phyloP scores from a whole-genome alignment of 306 rosid species.

The Gleditsia sinensis region DNA sequence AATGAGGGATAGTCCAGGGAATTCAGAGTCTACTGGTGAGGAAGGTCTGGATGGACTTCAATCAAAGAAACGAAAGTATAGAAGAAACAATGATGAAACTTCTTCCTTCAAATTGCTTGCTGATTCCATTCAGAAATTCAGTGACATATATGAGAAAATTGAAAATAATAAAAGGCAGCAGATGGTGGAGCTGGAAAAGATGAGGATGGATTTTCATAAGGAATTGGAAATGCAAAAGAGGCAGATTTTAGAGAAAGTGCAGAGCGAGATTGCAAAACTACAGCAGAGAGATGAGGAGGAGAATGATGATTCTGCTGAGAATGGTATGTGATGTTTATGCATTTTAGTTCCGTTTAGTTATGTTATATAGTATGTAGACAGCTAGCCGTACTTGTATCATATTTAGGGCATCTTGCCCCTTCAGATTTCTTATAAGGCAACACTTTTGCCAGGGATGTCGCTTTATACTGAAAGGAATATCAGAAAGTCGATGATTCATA shows the following conservation, averaged over 20 bases:
- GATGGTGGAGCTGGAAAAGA: conserved; percentile 80
- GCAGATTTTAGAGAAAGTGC: conserved; percentile 73
- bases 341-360: conserved; percentile 36
- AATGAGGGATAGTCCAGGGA: conserved; percentile 77
- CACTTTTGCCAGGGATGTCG: conserved; percentile 42
- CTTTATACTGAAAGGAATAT: conserved; percentile 32
- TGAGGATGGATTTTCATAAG: conserved; percentile 80
- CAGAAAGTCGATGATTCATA: conserved; percentile 22
- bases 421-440: conserved; percentile 37
- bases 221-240: conserved; percentile 79
- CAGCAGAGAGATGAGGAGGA: conserved; percentile 60
- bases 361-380: conserved; percentile 39
- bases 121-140: conserved; percentile 68
- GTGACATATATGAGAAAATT: conserved; percentile 77
- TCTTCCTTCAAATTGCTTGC: conserved; percentile 78
- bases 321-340: conserved; percentile 46
- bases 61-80: conserved; percentile 59
- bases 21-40: conserved; percentile 56
- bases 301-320: conserved; percentile 57
- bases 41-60: conserved; percentile 64
- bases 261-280: conserved; percentile 67
- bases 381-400: conserved; percentile 48
- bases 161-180: conserved; percentile 74
- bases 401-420: conserved; percentile 39
- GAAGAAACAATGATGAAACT: conserved; percentile 47